Base-by-base conservation (phyloP, 768 basidiomycete genomes). In the Suillus weaverae region DNA sequence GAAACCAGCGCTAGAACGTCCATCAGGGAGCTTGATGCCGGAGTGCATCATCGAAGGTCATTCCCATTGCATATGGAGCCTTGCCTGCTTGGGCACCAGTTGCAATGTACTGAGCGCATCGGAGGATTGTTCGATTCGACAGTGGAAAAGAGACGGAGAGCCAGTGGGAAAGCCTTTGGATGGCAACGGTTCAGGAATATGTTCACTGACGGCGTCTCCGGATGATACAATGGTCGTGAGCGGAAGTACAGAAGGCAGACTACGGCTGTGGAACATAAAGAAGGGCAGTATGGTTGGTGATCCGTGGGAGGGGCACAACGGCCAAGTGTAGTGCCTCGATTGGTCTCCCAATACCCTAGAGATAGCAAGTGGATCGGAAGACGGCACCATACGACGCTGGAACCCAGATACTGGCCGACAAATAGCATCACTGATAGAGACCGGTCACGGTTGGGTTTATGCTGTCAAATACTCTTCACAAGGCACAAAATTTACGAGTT, bases 381-480 rank as follows among this genome's bases (percentile, higher is more conserved):
- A 48, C 2, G 46, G 46, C 2, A 22, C n/a, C 46, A 48, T 70
- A 7, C 56, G 62, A 16, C 38, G 67, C 5, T 72, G 71, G 62
- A 64, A 70, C 30, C 46, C 61, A 11, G 35, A 53, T 43, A 55
- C 64, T 20, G 53, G 53, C 9, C 18, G 1, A 11, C 32, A 54
- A 33, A 54, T 33, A 10, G 32, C 32, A 33, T 4, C 18, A 11
- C 53, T 32, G 2, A 33, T 54, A 33, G 18, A 33, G 30, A 18
- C 53, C 9, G 10, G 32, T 11, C 53, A 33, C 5, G 5, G 18
- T 2, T 33, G 32, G 18, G 32, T 54, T 2, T 0, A 5, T 33
- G 5, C 8, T 5, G 8, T 54, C 53, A 33, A 33, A 33, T 48
- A 22, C 22, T 48, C 46, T 48, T 11, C 46, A 11, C 11, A 14